Evolutionary conservation across 2,329 filamentous ascomycete species (phyloP).

Genomic region (Bipolaris zeicola): DNA sequence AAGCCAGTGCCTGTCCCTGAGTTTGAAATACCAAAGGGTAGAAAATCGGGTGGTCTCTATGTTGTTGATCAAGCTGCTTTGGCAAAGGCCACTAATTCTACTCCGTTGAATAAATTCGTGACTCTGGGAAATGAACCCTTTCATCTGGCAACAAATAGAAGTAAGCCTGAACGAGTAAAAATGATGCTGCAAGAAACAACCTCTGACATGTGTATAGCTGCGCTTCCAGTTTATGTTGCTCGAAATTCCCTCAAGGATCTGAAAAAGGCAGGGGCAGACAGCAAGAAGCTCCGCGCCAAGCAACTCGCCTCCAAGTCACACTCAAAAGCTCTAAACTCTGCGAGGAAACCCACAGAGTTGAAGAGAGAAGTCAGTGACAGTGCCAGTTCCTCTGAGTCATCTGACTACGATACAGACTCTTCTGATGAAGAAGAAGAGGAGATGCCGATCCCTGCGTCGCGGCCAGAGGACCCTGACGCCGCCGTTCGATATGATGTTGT

Average conservation of each 20-base stretch:
- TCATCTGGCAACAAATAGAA: constrained; percentile 53
- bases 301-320: constrained; percentile 33
- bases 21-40: constrained; percentile 44
- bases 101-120: constrained; percentile 51
- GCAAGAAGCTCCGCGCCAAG: constrained; percentile 47
- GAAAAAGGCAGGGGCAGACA: constrained; percentile 50
- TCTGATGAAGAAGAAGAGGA: constrained; percentile 61
- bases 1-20: constrained; percentile 37
- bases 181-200: neutral
- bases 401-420: constrained; percentile 57
- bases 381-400: constrained; percentile 54
- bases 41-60: constrained; percentile 48
- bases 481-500: constrained; percentile 64
- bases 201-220: constrained; percentile 40
- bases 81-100: constrained; percentile 52
- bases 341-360: constrained; percentile 22
- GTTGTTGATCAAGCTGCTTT: constrained; percentile 51
- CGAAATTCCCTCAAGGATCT: constrained; percentile 56
- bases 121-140: constrained; percentile 51
- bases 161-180: constrained; percentile 36
- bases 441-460: constrained; percentile 59
- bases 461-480: constrained; percentile 59
- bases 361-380: constrained; percentile 50
- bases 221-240: constrained; percentile 50
- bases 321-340: constrained; percentile 24